Base-by-base conservation (phyloP, 352 stramenopile genomes). In the Pythium periplocum region DNA sequence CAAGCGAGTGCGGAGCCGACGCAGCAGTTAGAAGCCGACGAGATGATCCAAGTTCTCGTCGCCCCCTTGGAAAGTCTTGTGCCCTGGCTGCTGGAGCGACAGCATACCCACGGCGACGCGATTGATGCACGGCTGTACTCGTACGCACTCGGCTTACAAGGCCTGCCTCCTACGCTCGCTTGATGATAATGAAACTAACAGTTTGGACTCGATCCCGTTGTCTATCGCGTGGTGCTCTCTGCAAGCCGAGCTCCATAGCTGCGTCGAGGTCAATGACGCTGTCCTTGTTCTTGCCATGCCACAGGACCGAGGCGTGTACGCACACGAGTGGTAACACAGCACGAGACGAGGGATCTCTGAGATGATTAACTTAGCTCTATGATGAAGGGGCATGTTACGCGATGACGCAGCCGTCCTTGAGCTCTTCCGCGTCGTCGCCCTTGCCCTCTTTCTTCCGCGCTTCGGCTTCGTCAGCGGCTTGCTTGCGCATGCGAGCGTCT, bases 41-140 rank as follows among this genome's bases (percentile, higher is more conserved):
- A 90, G 53, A 90, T 87, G 62, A 90, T 87, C 60, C 56, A 78
- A 9, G 79, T 90, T 36, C 59, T 87, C 34, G 68, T 70, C 11
- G 76, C 76, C 7, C 76, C 79, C 26, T 57, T 87, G 36, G 63
- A 86, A 48, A 73, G 73, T 6, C 69, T 90, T n/a, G 65, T 86
- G n/a, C 59, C 70, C 32, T 90, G 79, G 79, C 55, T 89, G 26
- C 51, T 74, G 9, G 55, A 59, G 4, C 72, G 71, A 8, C 71
- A 73, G 59, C 39, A 41, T 2, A 52, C 43, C 8, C 61, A 83
- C 11, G 68, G 63, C 2, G 75, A 83, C 30, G 73, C 71, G 0
- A 79, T 86, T 43, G 72, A 83, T 47, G 75, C 75, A 45, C 65
- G 70, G 30, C 57, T 86, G 47, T 86, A 83, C 56, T 83, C 72